phyloP scores from a whole-genome alignment of 257 asterid genomes.

The Verbascum thapsus region DNA sequence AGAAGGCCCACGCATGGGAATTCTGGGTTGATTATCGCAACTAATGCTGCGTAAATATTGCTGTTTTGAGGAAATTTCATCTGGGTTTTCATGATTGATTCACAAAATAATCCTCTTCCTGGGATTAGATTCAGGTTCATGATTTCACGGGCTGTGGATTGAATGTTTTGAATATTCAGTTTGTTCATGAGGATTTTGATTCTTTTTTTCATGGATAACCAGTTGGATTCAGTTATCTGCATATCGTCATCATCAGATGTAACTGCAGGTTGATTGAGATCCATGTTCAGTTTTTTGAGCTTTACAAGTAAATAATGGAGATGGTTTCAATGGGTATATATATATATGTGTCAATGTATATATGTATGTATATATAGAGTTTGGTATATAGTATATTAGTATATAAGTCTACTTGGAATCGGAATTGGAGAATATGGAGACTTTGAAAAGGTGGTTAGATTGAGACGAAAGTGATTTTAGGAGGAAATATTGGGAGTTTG shows the following conservation, averaged over 20 bases:
- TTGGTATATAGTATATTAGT: no score
- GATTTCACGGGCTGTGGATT: conserved; percentile 24
- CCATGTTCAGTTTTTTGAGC: not conserved
- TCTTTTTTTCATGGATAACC: conserved; percentile 28
- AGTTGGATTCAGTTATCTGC: not conserved
- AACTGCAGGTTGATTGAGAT: not conserved
- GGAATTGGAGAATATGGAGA: no score
- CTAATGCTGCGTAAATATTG: conserved; percentile 41
- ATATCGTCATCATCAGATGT: not conserved
- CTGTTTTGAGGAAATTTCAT: conserved; percentile 17
- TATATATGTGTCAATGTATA: no score
- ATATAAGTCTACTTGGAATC: no score
- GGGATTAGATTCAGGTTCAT: conserved; percentile 11
- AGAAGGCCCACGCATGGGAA: conserved; percentile 38
- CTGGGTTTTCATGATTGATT: conserved; percentile 38
- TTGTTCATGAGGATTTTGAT: conserved; percentile 21
- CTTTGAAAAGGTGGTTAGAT: no score
- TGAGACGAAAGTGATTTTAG: no score
- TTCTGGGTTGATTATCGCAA: conserved; percentile 30
- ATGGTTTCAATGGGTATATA: no score
- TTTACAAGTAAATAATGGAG: no score
- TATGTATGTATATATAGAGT: no score
- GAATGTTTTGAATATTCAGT: conserved; percentile 21
- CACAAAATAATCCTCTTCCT: conserved; percentile 37
- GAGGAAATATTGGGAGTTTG: no score